Base-by-base conservation (phyloP, 495 filamentous ascomycete species). In the Tuber umbilicatum region DNA sequence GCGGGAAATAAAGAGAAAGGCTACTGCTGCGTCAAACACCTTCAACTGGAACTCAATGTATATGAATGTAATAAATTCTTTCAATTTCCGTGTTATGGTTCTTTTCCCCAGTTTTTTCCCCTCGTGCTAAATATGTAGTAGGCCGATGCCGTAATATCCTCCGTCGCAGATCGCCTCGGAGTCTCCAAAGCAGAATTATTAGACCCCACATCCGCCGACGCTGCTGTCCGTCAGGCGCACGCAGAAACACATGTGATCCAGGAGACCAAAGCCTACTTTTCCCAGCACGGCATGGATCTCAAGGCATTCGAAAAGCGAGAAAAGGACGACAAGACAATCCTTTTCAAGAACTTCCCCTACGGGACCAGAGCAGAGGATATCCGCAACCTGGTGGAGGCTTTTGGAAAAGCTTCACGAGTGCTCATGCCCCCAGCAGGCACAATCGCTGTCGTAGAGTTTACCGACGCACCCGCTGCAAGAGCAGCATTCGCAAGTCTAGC, bases 31-130 rank as follows among this genome's bases (percentile, higher is more conserved):
- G 21, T 90, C 90, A 10, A 90, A 87, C 12, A 88, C 88, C 16
- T 97, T 97, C 84, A 97, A 92, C 82, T 99, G 95, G 96, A 99
- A 98, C 85, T 94, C 93, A 23, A 86, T 99, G 68, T 98, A 95
- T 83, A 95, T 99, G 94, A 97, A 91, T 84, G 93, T 96, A 85
- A 85, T 85, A 73, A 39, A 72, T 27, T 5, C 67, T 64, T 39
- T 70, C 38, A 39, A 42, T 40, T 21, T 70, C 9, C 70, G 45
- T 40, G 23, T 42, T 21, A 39, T 31, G 37, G n/a, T 40, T 21
- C 27, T 31, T 68, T 55, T 17, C 1, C 16, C 60, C 21, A 31
- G 21, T 68, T 41, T 64, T 27, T 21, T 41, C 43, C 10, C 1
- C 39, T 12, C 27, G 14, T 71, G 39, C 80, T 81, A 76, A 60